Evolutionary conservation across 495 filamentous ascomycete genomes (phyloP), one percentile per base, ranked within the genome.

Genomic region (Hypomontagnella monticulosa): DNA sequence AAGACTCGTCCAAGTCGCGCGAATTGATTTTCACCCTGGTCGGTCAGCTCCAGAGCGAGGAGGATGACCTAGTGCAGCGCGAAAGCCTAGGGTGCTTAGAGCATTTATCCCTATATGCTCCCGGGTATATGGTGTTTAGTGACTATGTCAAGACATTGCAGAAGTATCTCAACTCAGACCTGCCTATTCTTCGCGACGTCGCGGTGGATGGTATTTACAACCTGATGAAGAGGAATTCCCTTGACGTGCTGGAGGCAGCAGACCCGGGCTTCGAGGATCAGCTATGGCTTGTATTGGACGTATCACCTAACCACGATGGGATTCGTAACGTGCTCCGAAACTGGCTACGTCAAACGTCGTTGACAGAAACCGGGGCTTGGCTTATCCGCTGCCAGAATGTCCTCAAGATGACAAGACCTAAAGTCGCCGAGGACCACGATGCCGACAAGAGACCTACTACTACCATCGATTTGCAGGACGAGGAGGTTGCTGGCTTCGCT

Each of bases 401-500:
- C 12, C 84, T 98, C 72, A 96, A 93, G 38, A 97, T 93, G 82
- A 93, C 91, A 0, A 88, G 87, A 64, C 78, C 81, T 12, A 89
- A 87, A 72, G 78, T 77, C 3, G 78, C 84, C 14, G 81, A 88
- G 6, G 72, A 78, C 6, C 77, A 78, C 11, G 79, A 83, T 14
- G 68, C 78, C 1, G 72, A 77, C 23, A 76, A 76, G 32, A 88
- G 86, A 42, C 70, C 78, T 34, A 79, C 80, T 15, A 80, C 81
- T 2, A 82, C 81, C 0, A 82, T 89, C 7, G 96, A 98, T 64
- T 77, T 97, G 3, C 89, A 93, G 54, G 95, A 99, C 73, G 95
- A 99, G 70, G 95, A 99, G 72, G 93, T 96, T 37, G 94, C 95
- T 43, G 95, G 94, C 0, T 98, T 99, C 73, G 93, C 93, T 38